phyloP scores from a whole-genome alignment of 768 basidiomycete genomes.

The Kwoniella mangroviensis region DNA sequence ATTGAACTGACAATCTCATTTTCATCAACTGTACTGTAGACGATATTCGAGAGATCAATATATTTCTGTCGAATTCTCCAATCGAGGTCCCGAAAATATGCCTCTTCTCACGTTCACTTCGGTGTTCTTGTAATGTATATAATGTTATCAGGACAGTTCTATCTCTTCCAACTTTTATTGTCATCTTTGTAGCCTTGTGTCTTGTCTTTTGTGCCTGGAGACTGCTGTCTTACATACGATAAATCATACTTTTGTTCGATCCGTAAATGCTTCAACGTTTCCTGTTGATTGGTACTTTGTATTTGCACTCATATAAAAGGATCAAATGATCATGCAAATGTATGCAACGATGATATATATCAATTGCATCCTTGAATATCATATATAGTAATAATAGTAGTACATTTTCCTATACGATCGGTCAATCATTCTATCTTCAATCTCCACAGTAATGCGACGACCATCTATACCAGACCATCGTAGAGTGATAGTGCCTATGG shows the following conservation, averaged over 20 bases:
- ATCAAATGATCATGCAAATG: too few relatives aligned
- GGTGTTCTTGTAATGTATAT: neutral
- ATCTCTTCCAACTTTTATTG: neutral
- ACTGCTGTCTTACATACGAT: neutral
- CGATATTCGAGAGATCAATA: neutral
- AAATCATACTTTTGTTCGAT: too few relatives aligned
- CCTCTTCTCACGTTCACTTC: neutral
- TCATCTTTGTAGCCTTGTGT: neutral
- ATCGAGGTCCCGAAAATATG: neutral
- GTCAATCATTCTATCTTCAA: neutral
- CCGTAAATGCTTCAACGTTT: too few relatives aligned
- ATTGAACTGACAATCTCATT: too few relatives aligned
- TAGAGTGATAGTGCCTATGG: conserved; percentile 37
- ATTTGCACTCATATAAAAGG: too few relatives aligned
- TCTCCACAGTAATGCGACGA: neutral
- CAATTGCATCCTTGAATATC: too few relatives aligned
- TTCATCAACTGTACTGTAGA: neutral
- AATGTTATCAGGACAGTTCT: too few relatives aligned
- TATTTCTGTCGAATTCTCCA: neutral
- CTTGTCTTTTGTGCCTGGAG: neutral
- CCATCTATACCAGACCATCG: conserved; percentile 36
- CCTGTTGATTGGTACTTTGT: too few relatives aligned
- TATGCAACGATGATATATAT: too few relatives aligned
- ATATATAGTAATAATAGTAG: too few relatives aligned
- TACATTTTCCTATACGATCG: too few relatives aligned